These are phyloP conservation scores for Rosa rugosa DNA, from an alignment of 306 rosid genomes.

Conservation along the genomic window DNA sequence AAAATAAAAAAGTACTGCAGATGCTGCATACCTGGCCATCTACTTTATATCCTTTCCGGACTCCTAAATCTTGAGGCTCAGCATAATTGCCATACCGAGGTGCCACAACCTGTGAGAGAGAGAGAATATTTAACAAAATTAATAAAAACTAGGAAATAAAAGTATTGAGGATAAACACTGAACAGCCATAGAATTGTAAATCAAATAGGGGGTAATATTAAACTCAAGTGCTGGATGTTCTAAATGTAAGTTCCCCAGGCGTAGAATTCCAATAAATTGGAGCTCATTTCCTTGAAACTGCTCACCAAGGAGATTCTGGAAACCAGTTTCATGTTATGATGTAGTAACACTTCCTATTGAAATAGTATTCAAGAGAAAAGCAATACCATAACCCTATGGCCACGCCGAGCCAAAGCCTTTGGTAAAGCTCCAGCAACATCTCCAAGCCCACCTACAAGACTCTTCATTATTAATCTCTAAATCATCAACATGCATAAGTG, in stretches of 20 bases:
- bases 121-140: conserved; percentile 15
- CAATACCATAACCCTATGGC: conserved; percentile 96
- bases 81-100: conserved; percentile 72
- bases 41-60: conserved; percentile 65
- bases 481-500: conserved; percentile 10
- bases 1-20: conserved; percentile 11
- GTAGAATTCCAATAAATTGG: not conserved
- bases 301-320: not conserved
- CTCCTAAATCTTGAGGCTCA: conserved; percentile 58
- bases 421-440: conserved; percentile 98
- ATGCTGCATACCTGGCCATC: conserved; percentile 68
- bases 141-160: not conserved
- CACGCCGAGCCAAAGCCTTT: conserved; percentile 98
- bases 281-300: not conserved
- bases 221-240: not conserved
- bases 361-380: conserved; percentile 18
- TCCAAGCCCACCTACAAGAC: conserved; percentile 88
- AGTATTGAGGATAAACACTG: conserved; percentile 5
- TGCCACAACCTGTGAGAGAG: conserved; percentile 60
- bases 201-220: not conserved
- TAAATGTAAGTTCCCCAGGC: not conserved
- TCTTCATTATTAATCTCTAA: conserved; percentile 32
- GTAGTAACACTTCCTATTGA: not conserved
- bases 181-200: not conserved
- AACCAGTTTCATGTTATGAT: not conserved